These are phyloP conservation scores for Calonectria ilicicola DNA, from an alignment of 2,329 filamentous ascomycete species.

Conservation along the genomic window DNA sequence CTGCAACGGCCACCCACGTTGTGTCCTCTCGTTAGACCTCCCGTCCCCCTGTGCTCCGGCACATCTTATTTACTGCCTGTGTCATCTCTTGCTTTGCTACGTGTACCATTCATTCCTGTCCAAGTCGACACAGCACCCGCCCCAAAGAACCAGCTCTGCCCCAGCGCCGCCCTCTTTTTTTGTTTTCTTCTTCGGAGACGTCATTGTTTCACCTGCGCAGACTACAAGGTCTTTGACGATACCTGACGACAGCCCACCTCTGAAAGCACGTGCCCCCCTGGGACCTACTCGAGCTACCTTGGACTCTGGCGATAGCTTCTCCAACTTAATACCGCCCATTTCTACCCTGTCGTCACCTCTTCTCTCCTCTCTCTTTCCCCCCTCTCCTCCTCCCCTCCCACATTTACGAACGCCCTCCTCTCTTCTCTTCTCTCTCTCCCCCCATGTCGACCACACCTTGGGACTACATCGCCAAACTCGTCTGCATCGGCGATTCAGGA, in stretches of 20 bases:
- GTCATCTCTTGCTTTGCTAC: slow-evolving; percentile 1
- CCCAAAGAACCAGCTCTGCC: neutral
- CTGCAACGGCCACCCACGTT: slow-evolving; percentile 21
- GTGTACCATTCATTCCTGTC: slow-evolving; percentile 4
- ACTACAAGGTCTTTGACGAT: neutral
- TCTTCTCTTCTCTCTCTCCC: slow-evolving; percentile 20
- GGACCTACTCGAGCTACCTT: neutral
- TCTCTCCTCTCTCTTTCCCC: neutral
- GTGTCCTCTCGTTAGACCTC: slow-evolving; percentile 10
- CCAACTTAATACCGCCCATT: neutral
- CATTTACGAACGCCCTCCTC: neutral
- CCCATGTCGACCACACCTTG: slow-evolving; percentile 77
- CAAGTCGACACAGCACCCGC: neutral
- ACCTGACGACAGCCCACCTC: slow-evolving; percentile 12
- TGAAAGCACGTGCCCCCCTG: slow-evolving; percentile 24
- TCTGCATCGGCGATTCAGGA: slow-evolving; percentile 96
- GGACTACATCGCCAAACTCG: slow-evolving; percentile 99
- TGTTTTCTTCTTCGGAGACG: neutral
- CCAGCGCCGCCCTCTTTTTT: neutral
- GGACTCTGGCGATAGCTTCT: slow-evolving; percentile 6
- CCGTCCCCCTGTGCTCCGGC: slow-evolving; percentile 1
- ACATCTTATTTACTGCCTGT: slow-evolving; percentile 5
- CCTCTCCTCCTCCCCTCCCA: neutral
- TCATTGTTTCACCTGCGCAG: slow-evolving; percentile 1
- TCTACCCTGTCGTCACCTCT: neutral